These are phyloP conservation scores for Globisporangium rhizosaccharum DNA, from an alignment of 352 stramenopile species.

Conservation along the genomic window DNA sequence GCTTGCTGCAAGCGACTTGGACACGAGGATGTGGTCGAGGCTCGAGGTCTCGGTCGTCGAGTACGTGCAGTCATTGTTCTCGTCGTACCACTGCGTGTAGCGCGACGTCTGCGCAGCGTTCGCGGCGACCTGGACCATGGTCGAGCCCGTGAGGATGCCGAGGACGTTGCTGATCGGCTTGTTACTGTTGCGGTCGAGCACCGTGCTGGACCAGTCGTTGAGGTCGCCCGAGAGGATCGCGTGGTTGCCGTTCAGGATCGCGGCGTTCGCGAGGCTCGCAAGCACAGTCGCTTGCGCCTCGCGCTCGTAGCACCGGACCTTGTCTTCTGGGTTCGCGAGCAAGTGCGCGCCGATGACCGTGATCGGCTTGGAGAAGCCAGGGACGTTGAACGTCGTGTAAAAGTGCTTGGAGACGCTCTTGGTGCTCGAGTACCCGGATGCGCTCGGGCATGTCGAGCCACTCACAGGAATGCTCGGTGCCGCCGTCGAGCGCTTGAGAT, in stretches of 20 bases:
- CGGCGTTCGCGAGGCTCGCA: conserved; percentile 29
- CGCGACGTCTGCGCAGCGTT: conserved; percentile 32
- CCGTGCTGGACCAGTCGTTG: conserved; percentile 51
- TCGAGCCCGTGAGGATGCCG: conserved; percentile 32
- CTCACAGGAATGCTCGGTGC: conserved; percentile 36
- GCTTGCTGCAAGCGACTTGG: conserved; percentile 20
- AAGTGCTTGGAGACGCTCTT: conserved; percentile 71
- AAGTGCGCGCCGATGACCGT: conserved; percentile 62
- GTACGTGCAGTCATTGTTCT: conserved; percentile 60
- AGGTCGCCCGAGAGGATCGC: conserved; percentile 63
- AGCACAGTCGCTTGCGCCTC: conserved; percentile 61
- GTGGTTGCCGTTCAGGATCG: conserved; percentile 39
- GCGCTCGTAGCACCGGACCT: conserved; percentile 47
- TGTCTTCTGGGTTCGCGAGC: conserved; percentile 52
- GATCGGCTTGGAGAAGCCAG: conserved; percentile 58
- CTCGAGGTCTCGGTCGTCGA: conserved; percentile 21
- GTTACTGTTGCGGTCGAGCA: conserved; percentile 62
- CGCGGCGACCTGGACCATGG: conserved; percentile 40
- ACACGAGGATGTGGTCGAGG: conserved; percentile 17
- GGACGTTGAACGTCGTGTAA: conserved; percentile 62
- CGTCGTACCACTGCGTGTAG: conserved; percentile 59
- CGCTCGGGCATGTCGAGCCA: conserved; percentile 44
- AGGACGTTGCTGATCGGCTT: conserved; percentile 49
- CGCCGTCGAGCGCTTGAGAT: conserved; percentile 34
- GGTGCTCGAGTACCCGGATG: conserved; percentile 28